Evolutionary conservation across 2,329 filamentous ascomycete species (phyloP), one percentile per base, ranked within the genome.

Genomic region (Ilyonectria destructans): DNA sequence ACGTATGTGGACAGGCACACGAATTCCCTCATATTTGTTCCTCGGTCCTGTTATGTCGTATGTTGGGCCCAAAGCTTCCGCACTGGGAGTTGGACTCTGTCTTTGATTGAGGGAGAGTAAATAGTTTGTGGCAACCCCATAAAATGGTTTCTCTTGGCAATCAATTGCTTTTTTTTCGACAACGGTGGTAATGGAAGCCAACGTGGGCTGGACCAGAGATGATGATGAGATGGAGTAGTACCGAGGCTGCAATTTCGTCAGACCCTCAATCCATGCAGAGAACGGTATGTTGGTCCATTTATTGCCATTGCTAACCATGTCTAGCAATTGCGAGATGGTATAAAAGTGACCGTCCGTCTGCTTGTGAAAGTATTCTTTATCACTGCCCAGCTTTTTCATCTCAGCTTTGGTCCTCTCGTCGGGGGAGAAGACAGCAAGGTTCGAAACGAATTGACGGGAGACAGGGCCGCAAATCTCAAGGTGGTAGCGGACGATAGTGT

Each of bases 401-500:
- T 61, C 37, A 0, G n/a, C 7, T 2, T 55, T 58, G 4, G 55
- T 13, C 2, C 4, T 3, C 0, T 55, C 49, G 0, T 26, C 60
- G 3, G 65, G 68, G 1, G 65, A 49, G 35, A 68, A 69, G 1
- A 10, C 13, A 2, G 60, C 60, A 1, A 69, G 26, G 1, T 12
- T 43, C 4, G 23, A 31, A 10, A 65, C 21, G 7, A 58, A 37
- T 1, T 68, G 43, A 9, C 68, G 59, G 2, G 65, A 69, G 1
- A 69, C 65, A 19, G 65, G 57, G 3, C 49, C 68, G 13, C 26
- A 19, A 1, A 69, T 62, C 15, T 68, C 68, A 13, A 69, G 51
- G 2, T 68, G 61, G 2, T 68, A 68, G 4, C 65, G 49, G 0
- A 68, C 5, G 0, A 55, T 17, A 6, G 60, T 15, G 1, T 45